Conservation (phyloP, 129 eudicot species). For the Escallonia rubra region DNA sequence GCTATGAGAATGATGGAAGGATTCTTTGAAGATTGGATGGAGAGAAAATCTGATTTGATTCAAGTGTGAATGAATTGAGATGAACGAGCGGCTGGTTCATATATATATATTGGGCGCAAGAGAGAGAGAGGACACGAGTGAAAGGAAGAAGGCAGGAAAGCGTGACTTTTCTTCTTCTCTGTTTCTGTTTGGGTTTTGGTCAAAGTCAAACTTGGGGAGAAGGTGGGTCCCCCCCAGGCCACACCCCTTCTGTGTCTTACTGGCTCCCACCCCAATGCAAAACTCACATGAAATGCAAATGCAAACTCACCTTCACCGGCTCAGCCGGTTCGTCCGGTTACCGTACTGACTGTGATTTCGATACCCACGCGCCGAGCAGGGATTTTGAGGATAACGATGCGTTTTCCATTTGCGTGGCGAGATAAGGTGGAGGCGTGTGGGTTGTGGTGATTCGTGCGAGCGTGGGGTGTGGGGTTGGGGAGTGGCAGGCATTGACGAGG, state of each 20-base stretch:
- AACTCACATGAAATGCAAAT: constrained; percentile 34
- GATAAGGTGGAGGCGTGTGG: too few species aligned
- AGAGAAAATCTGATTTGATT: constrained; percentile 7
- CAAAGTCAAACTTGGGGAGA: constrained; percentile 54
- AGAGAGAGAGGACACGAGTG: constrained; percentile 24
- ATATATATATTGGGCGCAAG: constrained; percentile 16
- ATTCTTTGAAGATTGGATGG: constrained; percentile 19
- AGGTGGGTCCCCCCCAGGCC: constrained; percentile 33
- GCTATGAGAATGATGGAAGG: constrained; percentile 2
- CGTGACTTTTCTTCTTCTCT: constrained; percentile 57
- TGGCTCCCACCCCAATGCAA: constrained; percentile 20
- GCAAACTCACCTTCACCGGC: constrained; percentile 14
- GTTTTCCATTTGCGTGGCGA: too few species aligned
- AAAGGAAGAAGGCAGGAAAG: constrained; percentile 63
- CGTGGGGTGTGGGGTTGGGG: too few species aligned
- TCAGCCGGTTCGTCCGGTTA: too few species aligned
- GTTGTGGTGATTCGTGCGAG: too few species aligned
- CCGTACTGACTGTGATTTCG: too few species aligned
- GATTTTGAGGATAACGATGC: too few species aligned
- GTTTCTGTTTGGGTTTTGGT: constrained; percentile 19
- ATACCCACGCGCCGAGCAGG: too few species aligned
- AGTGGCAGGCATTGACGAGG: too few species aligned
- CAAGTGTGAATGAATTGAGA: constrained; percentile 1
- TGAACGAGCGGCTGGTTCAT: constrained; percentile 7
- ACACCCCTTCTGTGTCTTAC: constrained; percentile 43